A percentile compares a stretch with the other conserved stretches of the same genome.
These are phyloP conservation scores for Chloris gayana DNA, from an alignment of 176 grass and related monocot species.

Conservation along the genomic window DNA sequence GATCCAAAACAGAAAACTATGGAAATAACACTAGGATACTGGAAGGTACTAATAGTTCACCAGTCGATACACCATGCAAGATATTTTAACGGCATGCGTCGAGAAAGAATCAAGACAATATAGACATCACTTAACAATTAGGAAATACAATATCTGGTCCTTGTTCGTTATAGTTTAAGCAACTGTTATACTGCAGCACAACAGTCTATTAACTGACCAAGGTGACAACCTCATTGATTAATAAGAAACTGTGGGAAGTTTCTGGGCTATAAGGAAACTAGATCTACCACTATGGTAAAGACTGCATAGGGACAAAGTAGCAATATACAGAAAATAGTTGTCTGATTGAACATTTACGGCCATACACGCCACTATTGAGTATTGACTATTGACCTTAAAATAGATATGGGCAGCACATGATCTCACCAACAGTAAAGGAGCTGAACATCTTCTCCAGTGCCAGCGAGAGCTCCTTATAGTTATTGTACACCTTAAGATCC, in stretches of 20 bases:
- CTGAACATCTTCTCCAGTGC: conserved; percentile 82
- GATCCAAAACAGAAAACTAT: conserved; percentile 15
- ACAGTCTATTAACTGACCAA: conserved; percentile 10
- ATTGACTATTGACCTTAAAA: background rate
- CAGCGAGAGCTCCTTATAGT: conserved; percentile 69
- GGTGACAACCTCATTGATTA: conserved; percentile 19
- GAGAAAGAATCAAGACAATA: conserved; percentile 11
- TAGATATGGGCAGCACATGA: background rate
- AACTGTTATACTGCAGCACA: conserved; percentile 16
- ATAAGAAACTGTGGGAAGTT: conserved; percentile 5
- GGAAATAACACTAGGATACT: background rate
- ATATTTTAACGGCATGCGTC: conserved; percentile 1
- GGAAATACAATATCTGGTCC: conserved; percentile 17
- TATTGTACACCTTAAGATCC: conserved; percentile 75
- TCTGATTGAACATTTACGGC: background rate
- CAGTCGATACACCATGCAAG: background rate
- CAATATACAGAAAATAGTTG: conserved; percentile 1
- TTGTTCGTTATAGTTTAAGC: conserved; percentile 13
- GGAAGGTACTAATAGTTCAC: background rate
- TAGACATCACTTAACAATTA: conserved; percentile 9
- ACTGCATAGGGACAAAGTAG: background rate
- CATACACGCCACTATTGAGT: background rate
- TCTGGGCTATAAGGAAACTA: background rate
- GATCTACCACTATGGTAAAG: conserved; percentile 26
- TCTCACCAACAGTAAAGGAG: conserved; percentile 73